These are phyloP conservation scores for Nannochloropsis salina DNA, from an alignment of 108 stramenopile genomes.

Conservation along the genomic window DNA sequence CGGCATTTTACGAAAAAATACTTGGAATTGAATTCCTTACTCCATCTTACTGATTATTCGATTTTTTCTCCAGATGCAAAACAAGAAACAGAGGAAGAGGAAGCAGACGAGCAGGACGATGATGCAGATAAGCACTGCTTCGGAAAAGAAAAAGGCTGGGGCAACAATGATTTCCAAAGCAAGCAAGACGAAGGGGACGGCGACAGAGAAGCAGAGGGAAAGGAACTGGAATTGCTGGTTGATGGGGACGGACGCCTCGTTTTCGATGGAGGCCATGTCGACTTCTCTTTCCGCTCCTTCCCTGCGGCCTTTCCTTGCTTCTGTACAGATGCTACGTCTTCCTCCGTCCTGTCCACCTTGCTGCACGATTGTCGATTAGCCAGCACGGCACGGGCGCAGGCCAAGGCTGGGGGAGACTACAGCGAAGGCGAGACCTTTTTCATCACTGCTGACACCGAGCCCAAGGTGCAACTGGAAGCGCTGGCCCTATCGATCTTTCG, in stretches of 20 bases:
- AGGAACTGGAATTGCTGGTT: constrained; percentile 26
- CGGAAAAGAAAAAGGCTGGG: too few relatives aligned
- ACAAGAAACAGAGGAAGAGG: too few relatives aligned
- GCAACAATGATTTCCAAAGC: not conserved
- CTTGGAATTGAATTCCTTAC: too few relatives aligned
- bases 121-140: too few relatives aligned
- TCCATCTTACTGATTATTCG: too few relatives aligned
- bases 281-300: constrained; percentile 37
- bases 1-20: too few relatives aligned
- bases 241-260: constrained; percentile 39
- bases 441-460: constrained; percentile 30
- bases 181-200: not conserved
- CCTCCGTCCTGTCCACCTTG: not conserved
- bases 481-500: constrained; percentile 47
- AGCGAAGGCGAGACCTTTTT: constrained; percentile 27
- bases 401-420: not conserved
- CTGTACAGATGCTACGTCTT: constrained; percentile 14
- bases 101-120: too few relatives aligned
- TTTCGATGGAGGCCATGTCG: constrained; percentile 30
- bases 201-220: not conserved
- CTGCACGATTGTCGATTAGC: not conserved
- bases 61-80: too few relatives aligned
- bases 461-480: constrained; percentile 37
- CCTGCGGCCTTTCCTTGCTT: constrained; percentile 22
- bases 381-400: not conserved